Evolutionary conservation across 352 stramenopile species (phyloP).

Genomic region (Phytophthora melonis): DNA sequence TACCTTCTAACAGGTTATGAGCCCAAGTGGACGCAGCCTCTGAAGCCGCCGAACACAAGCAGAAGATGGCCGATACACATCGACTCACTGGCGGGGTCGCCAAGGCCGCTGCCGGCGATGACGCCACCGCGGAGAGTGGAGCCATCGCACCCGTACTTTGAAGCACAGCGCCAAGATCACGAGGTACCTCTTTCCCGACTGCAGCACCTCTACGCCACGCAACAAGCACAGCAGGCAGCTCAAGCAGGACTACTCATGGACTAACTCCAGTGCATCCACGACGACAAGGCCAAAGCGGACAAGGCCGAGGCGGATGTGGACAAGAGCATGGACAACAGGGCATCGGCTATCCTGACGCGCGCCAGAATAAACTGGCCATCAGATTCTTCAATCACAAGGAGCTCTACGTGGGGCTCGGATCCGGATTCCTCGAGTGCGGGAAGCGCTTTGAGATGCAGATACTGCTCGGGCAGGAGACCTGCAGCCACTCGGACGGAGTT

Average conservation of each 20-base stretch:
- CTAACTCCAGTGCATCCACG: too few relatives aligned
- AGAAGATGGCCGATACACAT: neutral
- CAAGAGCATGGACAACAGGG: neutral
- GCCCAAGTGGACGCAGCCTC: neutral
- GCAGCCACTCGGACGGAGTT: neutral
- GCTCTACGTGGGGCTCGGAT: neutral
- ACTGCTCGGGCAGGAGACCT: neutral
- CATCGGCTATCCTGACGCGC: neutral
- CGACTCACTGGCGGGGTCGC: neutral
- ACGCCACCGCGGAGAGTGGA: neutral
- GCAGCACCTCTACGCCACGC: neutral
- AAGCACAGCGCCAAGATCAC: neutral
- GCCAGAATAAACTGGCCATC: neutral
- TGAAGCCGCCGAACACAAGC: neutral
- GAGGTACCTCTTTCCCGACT: neutral
- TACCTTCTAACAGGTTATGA: neutral
- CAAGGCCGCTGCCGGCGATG: neutral
- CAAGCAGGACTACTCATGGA: too few relatives aligned
- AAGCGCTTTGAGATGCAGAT: neutral
- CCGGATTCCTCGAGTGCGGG: neutral
- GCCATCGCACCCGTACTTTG: neutral
- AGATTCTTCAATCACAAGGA: neutral
- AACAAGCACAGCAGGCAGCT: too few relatives aligned
- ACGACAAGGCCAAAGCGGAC: neutral
- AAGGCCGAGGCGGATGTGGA: neutral